Conservation (phyloP, 2,329 filamentous ascomycete species). For the Penicillium occitanis region DNA sequence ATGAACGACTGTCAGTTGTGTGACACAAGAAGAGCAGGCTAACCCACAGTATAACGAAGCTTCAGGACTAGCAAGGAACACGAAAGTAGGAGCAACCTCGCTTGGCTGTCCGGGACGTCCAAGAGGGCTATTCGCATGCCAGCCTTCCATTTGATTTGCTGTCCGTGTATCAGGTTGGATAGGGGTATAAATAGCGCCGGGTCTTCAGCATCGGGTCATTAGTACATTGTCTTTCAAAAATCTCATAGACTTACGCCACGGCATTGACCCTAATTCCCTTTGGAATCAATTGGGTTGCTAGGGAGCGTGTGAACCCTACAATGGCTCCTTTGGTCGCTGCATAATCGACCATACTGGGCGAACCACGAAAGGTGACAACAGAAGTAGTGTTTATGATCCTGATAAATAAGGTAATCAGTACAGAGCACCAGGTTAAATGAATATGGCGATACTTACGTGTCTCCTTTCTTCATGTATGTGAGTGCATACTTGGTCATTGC, state of each 20-base stretch:
- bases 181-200: conserved; percentile 37
- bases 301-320: conserved; percentile 54
- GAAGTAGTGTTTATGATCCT: conserved; percentile 60
- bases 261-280: conserved; percentile 59
- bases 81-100: conserved; percentile 42
- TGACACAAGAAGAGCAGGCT: neutral
- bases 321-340: conserved; percentile 60
- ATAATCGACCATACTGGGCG: conserved; percentile 55
- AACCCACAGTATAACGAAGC: conserved; percentile 38
- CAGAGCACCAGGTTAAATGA: neutral
- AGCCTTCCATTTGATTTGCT: conserved; percentile 37
- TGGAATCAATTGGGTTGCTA: conserved; percentile 54
- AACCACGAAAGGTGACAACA: conserved; percentile 56
- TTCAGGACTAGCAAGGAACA: conserved; percentile 40
- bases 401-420: neutral
- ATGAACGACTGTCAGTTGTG: conserved; percentile 1
- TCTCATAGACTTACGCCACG: conserved; percentile 36
- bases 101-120: conserved; percentile 41
- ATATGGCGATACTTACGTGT: conserved; percentile 37
- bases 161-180: conserved; percentile 39
- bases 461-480: conserved; percentile 55
- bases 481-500: conserved; percentile 60
- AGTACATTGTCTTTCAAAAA: neutral
- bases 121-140: conserved; percentile 31
- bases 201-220: conserved; percentile 24